Percentiles rank a stretch among this genome's conserved stretches.
phyloP scores from a whole-genome alignment of 805 yeast species.

The Clavispora carvajalis region DNA sequence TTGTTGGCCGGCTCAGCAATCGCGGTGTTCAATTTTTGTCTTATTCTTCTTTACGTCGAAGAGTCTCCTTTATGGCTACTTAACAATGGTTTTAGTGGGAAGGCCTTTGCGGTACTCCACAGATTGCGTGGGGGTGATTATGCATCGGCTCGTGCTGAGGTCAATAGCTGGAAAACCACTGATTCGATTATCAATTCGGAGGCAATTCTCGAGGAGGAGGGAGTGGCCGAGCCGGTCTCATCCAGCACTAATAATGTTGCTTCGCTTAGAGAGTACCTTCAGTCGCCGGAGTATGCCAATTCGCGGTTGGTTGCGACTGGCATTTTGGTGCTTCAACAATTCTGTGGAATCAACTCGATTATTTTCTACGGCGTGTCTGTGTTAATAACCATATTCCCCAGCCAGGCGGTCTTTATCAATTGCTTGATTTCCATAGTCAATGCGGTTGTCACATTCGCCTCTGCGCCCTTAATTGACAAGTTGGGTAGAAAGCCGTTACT shows the following conservation, averaged over 20 bases:
- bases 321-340: conserved; percentile 79
- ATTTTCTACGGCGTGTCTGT: conserved; percentile 91
- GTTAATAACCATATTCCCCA: conserved; percentile 65
- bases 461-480: conserved; percentile 73
- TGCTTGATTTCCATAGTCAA: conserved; percentile 72
- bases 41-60: conserved; percentile 37
- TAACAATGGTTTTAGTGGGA: conserved; percentile 38
- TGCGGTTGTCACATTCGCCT: conserved; percentile 62
- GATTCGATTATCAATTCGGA: conserved; percentile 5
- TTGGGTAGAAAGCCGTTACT: conserved; percentile 73
- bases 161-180: conserved; percentile 28
- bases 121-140: conserved; percentile 37
- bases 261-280: conserved; percentile 41
- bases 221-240: conserved; percentile 4
- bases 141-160: conserved; percentile 29
- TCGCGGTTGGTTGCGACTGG: conserved; percentile 65
- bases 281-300: conserved; percentile 45
- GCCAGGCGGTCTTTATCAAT: conserved; percentile 65
- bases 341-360: conserved; percentile 89
- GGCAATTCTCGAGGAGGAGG: conserved; percentile 16
- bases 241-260: conserved; percentile 11
- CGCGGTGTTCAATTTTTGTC: conserved; percentile 45
- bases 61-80: conserved; percentile 88
- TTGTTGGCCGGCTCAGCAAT: conserved; percentile 56
- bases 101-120: conserved; percentile 36